Conservation (phyloP, 2,329 filamentous ascomycete genomes). For the Claviceps paspali region DNA sequence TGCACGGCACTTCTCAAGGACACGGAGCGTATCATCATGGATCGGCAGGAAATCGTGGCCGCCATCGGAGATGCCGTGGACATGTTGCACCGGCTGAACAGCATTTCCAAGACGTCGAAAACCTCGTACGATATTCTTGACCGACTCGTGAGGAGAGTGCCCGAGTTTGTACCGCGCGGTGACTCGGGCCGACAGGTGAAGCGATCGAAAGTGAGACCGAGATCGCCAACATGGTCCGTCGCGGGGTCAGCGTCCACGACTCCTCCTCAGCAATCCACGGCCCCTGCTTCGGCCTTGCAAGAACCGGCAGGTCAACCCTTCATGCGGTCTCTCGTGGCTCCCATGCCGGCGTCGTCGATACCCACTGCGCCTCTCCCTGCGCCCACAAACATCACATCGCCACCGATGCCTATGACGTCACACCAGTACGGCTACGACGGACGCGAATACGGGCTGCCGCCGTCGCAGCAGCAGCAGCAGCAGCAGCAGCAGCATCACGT, state of each 20-base stretch:
- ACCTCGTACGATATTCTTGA: slow-evolving; percentile 18
- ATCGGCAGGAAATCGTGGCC: slow-evolving; percentile 23
- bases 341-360: neutral
- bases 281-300: neutral
- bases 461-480: neutral
- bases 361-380: neutral
- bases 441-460: neutral
- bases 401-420: neutral
- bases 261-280: neutral
- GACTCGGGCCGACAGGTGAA: slow-evolving; percentile 3
- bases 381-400: neutral
- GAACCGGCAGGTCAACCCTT: neutral
- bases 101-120: slow-evolving; percentile 16
- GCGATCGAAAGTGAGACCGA: slow-evolving; percentile 2
- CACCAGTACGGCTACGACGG: neutral
- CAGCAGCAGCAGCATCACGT: neutral
- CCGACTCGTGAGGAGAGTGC: slow-evolving; percentile 15
- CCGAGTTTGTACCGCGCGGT: slow-evolving; percentile 4
- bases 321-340: neutral
- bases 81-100: slow-evolving; percentile 18
- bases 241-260: neutral
- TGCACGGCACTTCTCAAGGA: slow-evolving; percentile 38
- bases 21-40: slow-evolving; percentile 22
- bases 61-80: slow-evolving; percentile 22
- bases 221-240: neutral